Base-by-base conservation (phyloP, 371 early-diverging fungal species). In the Chytridiales sp. region DNA sequence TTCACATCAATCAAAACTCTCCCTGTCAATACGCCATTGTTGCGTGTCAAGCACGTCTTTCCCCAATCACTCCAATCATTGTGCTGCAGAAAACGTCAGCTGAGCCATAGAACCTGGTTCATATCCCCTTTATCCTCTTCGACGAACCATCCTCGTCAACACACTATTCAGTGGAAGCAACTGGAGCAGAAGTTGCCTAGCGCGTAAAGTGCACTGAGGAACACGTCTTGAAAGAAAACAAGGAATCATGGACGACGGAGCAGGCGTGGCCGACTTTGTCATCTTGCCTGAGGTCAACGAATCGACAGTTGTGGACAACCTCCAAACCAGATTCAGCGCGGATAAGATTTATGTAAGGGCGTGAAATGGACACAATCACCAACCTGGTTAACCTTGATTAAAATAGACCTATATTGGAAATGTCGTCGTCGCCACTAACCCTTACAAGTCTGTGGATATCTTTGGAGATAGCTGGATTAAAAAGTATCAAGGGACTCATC, bases 381-480 rank as follows among this genome's bases (percentile, higher is more conserved):
- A 3, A 43, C n/a, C 24, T 49, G 21, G 2, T 24, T 17, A 8
- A 31, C 22, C 4, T 17, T 31, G n/a, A 15, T 29, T 13, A 19
- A 48, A 24, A 48, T 30, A 68, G 67, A 67, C 68, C 6, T 63
- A 27, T 24, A 68, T 67, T 43, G 62, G 70, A 17, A 57, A 63
- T 41, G 63, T 70, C 1, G 49, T 70, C 36, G 56, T 70, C 22
- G 56, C 70, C 5, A 44, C 68, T 0, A 70, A 70, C 54, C 70
- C 70, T 17, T 70, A 59, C 57, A 57, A 59, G 24, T 24, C 49
- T 13, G 27, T 64, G 21, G 42, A 44, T 35, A 56, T 67, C 8
- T 70, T 68, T 52, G 42, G 22, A 19, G 46, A 58, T 26, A 26
- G 41, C 0, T 24, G 57, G 39, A 55, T 70, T 13, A 44, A 52